Evolutionary conservation across 1,284 basidiomycete species (phyloP), one percentile per base, ranked within the genome.

Genomic region (Xerocomus nothofagi): DNA sequence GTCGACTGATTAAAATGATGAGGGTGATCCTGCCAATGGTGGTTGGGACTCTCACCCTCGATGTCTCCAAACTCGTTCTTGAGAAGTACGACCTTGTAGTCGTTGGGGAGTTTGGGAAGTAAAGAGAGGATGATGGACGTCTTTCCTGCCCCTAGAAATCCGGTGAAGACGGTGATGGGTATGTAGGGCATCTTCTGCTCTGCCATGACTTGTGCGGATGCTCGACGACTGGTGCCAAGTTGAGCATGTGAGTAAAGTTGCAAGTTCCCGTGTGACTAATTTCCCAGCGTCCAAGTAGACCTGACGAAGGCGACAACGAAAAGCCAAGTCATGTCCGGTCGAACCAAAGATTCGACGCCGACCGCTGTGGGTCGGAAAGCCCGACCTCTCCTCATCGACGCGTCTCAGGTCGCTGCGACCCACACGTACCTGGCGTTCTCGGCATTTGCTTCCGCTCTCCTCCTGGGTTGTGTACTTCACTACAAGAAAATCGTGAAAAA

Each of bases 401-500:
- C 82, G 41, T 75, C 82, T n/a, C 60, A 56, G 41, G 52, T 90
- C 47, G 83, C 79, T 30, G 74, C 75, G n/a, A 66, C 69, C 10
- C 93, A 97, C 62, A 93, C 91, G 0, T 66, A 75, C 44, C 75
- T 92, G 51, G 85, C 87, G 2, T 76, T 80, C 50, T 60, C 76
- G 15, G 91, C 93, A 1, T 97, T 97, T 66, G 48, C 72, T 9
- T 67, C 73, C 7, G 91, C 93, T 1, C 77, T 98, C 29, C 50
- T 76, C 12, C 60, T 93, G 17, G 92, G 86, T 0, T 82, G 80
- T 55, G 66, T 76, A 3, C 76, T 91, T 11, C 89, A 96, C 63
- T 97, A 89, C 73, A 80, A 84, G 61, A 88, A 88, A 65, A 86
- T 98, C 30, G 92, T 95, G 46, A 93, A 91, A 74, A 97, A 97